These are phyloP conservation scores for Talaromyces sp. DNA, from an alignment of 2,329 filamentous ascomycete genomes.

Conservation along the genomic window DNA sequence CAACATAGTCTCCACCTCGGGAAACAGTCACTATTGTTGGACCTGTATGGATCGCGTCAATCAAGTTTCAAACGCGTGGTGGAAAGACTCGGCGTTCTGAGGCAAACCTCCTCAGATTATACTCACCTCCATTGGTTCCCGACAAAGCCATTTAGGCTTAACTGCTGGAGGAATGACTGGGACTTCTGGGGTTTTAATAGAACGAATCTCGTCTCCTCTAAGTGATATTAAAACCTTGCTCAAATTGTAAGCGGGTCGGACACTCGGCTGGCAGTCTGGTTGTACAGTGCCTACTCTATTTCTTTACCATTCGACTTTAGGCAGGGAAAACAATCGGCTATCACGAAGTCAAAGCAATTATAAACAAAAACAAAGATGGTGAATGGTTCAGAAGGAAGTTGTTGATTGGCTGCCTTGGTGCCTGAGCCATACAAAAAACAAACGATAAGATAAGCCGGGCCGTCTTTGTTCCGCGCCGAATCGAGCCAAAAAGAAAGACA, in stretches of 20 bases:
- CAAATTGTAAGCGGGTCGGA: not conserved
- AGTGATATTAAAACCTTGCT: not conserved
- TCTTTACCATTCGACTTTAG: too few relatives aligned
- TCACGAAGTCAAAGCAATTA: too few relatives aligned
- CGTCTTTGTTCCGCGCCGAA: conserved; percentile 20
- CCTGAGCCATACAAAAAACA: not conserved
- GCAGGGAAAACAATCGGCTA: too few relatives aligned
- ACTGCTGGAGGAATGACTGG: not conserved
- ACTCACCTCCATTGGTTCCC: conserved; percentile 16
- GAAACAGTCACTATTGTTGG: conserved; percentile 24
- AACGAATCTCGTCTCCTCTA: not conserved
- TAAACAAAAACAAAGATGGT: too few relatives aligned
- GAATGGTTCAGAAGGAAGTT: not conserved
- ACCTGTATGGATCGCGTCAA: conserved; percentile 7
- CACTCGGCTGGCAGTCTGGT: too few relatives aligned
- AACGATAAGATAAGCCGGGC: conserved; percentile 24
- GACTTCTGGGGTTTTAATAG: not conserved
- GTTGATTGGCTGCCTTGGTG: not conserved
- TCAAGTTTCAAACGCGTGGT: not conserved
- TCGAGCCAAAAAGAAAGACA: not conserved
- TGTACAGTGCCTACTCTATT: too few relatives aligned
- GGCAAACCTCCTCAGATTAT: too few relatives aligned
- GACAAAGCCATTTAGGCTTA: conserved; percentile 10
- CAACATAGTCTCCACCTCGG: conserved; percentile 21
- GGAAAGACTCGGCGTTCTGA: not conserved